phyloP scores from a whole-genome alignment of 441 rosid species.

The Omphalea diandra region DNA sequence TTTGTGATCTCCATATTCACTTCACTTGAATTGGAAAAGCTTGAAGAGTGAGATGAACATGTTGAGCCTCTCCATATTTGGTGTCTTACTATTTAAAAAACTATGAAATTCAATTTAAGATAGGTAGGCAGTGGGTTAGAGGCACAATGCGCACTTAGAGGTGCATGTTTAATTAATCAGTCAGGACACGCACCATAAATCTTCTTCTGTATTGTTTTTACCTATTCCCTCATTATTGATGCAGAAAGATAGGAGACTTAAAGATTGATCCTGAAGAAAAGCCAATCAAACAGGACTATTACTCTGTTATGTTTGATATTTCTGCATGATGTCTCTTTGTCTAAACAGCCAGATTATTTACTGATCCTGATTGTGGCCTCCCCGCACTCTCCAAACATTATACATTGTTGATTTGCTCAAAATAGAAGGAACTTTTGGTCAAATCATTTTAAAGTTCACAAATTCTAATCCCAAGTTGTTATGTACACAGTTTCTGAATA shows the following conservation, averaged over 20 bases:
- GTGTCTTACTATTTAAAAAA: background rate
- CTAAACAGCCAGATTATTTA: background rate
- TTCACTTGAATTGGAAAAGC: background rate
- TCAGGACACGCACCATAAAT: background rate
- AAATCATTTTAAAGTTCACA: background rate
- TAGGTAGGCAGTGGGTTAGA: background rate
- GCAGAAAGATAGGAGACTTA: background rate
- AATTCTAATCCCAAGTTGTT: background rate
- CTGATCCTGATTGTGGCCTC: background rate
- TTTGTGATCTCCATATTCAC: too few species aligned
- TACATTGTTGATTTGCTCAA: background rate
- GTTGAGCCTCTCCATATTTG: background rate
- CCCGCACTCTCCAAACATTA: background rate
- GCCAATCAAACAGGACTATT: background rate
- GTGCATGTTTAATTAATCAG: background rate
- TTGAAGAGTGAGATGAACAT: background rate
- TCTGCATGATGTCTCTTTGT: background rate
- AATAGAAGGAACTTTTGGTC: background rate
- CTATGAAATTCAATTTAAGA: background rate
- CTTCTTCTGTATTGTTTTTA: background rate
- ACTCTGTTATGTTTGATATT: background rate
- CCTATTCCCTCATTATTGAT: background rate
- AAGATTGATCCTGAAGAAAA: background rate
- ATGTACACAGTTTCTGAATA: background rate
- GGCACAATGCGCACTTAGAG: background rate